These are phyloP conservation scores for Geranium brycei DNA, from an alignment of 345 rosid species.

Conservation along the genomic window DNA sequence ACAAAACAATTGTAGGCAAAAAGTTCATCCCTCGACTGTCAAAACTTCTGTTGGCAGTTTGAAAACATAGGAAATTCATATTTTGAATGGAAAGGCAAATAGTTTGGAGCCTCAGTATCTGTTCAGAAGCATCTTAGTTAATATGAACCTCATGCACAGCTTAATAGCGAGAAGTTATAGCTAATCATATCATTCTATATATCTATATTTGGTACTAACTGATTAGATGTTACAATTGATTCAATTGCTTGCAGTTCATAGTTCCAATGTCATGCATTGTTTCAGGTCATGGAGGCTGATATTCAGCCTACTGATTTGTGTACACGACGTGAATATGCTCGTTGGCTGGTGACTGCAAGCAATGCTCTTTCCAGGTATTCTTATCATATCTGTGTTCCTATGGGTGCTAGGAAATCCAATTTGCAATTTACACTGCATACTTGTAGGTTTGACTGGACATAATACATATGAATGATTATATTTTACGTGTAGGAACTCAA, in stretches of 20 bases:
- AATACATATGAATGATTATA: conserved; percentile 8
- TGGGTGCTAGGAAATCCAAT: conserved; percentile 8
- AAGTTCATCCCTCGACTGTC: too few species aligned
- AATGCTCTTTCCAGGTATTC: conserved; percentile 65
- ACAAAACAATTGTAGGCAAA: too few species aligned
- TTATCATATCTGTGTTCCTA: conserved; percentile 13
- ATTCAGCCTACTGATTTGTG: conserved; percentile 63
- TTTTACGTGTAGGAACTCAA: conserved; percentile 41
- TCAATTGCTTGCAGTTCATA: conserved; percentile 5
- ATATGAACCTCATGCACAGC: too few species aligned
- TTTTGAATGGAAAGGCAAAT: too few species aligned
- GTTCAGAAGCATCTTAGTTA: too few species aligned
- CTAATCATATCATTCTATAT: too few species aligned
- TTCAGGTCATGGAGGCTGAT: conserved; percentile 78
- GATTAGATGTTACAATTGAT: neutral
- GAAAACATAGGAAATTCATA: too few species aligned
- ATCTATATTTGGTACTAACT: too few species aligned
- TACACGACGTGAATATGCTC: conserved; percentile 84
- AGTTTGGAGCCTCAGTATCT: too few species aligned
- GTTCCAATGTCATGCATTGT: conserved; percentile 5
- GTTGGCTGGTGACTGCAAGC: conserved; percentile 88
- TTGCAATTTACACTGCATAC: conserved; percentile 3
- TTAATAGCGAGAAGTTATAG: too few species aligned
- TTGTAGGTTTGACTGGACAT: neutral
- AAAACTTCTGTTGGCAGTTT: too few species aligned